Base-by-base conservation (phyloP, 1,139 yeast genomes). In the Candida dubliniensis region DNA sequence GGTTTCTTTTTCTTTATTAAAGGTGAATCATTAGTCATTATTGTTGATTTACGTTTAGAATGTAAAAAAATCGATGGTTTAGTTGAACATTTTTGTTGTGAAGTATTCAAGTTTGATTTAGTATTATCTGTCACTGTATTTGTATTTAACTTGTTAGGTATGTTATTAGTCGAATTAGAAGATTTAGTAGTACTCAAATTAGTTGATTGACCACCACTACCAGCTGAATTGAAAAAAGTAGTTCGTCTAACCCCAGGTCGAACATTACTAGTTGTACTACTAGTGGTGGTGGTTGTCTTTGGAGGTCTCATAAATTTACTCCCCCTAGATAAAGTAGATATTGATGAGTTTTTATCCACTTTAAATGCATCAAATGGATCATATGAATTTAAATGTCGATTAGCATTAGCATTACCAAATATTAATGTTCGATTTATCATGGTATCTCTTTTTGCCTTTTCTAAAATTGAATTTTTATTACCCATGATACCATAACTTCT, bases 381-480 rank as follows among this genome's bases (percentile, higher is more conserved):
- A 46, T 61, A 60, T 27, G 45, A 48, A 40, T 49, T 48, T 11
- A 44, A 41, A 26, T 35, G 50, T 2, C 63, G 60, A 23, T 33
- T 39, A 18, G 23, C 23, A 18, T 18, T 18, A 5, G 3, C 5
- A 31, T 44, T 46, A 2, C 47, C 49, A 52, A 71, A 71, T 66
- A 71, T 68, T 38, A 66, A 52, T 23, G 66, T 58, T 33, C 77
- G 51, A 36, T 53, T 56, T 49, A 61, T 66, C 12, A 67, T 46
- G 3, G 41, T 38, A 26, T 73, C 77, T 40, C 59, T 55, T 43
- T 61, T 57, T 11, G 73, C 77, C 46, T 61, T 66, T 39, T 63
- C 65, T 45, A 73, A 50, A 15, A 73, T 72, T 5, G 76, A 59
- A 41, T 55, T 60, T 48, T 51, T 59, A 18, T 18, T 18, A 3